Evolutionary conservation across 2,329 filamentous ascomycete genomes (phyloP).

Genomic region (Alternaria novae-zelandiae): DNA sequence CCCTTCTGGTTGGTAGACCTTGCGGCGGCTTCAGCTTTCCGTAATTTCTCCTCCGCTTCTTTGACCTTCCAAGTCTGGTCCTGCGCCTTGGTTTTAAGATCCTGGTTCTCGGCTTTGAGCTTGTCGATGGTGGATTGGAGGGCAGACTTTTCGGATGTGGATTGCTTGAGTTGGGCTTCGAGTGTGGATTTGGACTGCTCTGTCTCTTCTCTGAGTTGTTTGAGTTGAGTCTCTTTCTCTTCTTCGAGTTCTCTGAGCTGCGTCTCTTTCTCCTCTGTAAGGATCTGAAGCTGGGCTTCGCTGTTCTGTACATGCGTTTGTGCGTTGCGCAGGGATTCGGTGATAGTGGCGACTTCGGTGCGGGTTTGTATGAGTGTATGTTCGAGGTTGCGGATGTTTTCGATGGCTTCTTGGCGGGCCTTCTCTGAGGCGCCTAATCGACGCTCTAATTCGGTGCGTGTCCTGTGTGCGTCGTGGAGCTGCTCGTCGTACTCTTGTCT

Average conservation of each 20-base stretch:
- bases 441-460: conserved; percentile 35
- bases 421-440: conserved; percentile 34
- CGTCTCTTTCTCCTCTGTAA: conserved; percentile 33
- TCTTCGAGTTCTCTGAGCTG: neutral
- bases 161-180: neutral
- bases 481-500: conserved; percentile 47
- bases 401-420: conserved; percentile 32
- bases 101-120: conserved; percentile 21
- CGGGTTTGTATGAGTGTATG: conserved; percentile 32
- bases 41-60: conserved; percentile 55
- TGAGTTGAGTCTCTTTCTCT: neutral
- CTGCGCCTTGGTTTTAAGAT: conserved; percentile 52
- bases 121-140: conserved; percentile 26
- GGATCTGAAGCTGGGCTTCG: conserved; percentile 49
- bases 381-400: conserved; percentile 36
- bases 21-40: neutral
- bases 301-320: conserved; percentile 32
- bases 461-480: conserved; percentile 32
- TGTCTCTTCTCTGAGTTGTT: conserved; percentile 9
- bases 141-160: conserved; percentile 6
- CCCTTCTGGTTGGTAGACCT: neutral
- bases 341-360: conserved; percentile 32
- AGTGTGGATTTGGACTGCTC: conserved; percentile 8
- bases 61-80: conserved; percentile 51
- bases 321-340: conserved; percentile 29